A percentile compares a stretch with the other conserved stretches of the same genome.
These are phyloP conservation scores for Sphaerobolus stellatus DNA, from an alignment of 1,284 basidiomycete species.

Conservation along the genomic window DNA sequence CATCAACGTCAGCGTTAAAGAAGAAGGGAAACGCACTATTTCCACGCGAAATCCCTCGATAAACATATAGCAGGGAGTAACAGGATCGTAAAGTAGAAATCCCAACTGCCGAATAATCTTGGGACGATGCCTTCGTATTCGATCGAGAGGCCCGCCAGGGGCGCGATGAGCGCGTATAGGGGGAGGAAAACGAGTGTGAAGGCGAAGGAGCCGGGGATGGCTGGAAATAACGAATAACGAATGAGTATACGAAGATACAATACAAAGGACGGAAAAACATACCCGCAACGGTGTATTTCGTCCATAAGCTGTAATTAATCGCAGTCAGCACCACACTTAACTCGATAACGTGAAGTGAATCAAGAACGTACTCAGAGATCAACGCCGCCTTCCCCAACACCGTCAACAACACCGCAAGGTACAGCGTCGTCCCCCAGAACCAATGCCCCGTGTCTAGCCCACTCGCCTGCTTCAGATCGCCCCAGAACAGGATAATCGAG, in stretches of 20 bases:
- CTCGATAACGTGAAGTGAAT: no score
- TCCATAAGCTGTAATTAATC: slow-evolving; percentile 80
- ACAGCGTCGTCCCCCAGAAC: slow-evolving; percentile 98
- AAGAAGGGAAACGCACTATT: slow-evolving; percentile 64
- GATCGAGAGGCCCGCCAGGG: slow-evolving; percentile 80
- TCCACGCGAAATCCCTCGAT: slow-evolving; percentile 91
- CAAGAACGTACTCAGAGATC: slow-evolving; percentile 83
- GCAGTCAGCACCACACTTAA: no score
- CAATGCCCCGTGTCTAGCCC: slow-evolving; percentile 91
- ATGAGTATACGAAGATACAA: slow-evolving; percentile 1
- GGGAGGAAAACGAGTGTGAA: slow-evolving; percentile 96
- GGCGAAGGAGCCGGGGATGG: slow-evolving; percentile 94
- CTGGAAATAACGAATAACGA: slow-evolving; percentile 37
- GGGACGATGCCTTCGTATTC: slow-evolving; percentile 88
- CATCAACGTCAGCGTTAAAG: no score
- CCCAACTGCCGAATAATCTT: slow-evolving; percentile 79
- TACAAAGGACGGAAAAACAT: slow-evolving; percentile 19
- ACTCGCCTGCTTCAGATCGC: slow-evolving; percentile 76
- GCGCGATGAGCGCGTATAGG: slow-evolving; percentile 86
- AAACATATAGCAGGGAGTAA: slow-evolving; percentile 89
- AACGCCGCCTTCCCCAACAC: slow-evolving; percentile 97
- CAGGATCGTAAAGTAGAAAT: slow-evolving; percentile 90
- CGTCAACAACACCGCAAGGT: slow-evolving; percentile 89
- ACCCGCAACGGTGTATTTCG: slow-evolving; percentile 95
- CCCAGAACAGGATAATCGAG: slow-evolving; percentile 89